Evolutionary conservation across 352 stramenopile genomes (phyloP).

Genomic region (Phytophthora melonis): DNA sequence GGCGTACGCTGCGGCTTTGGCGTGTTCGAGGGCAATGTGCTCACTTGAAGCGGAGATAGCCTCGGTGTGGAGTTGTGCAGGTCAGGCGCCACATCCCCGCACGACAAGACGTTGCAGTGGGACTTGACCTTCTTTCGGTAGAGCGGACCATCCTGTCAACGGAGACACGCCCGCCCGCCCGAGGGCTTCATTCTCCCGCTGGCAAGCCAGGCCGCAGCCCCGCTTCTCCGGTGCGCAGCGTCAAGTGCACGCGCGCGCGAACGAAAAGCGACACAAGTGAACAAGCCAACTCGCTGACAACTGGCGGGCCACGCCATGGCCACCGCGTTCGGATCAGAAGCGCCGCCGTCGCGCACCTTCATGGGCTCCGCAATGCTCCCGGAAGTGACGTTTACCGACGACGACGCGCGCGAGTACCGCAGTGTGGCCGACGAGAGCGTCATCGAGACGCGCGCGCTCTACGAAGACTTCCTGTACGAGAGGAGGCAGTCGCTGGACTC

Average conservation of each 20-base stretch:
- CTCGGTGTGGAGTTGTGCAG: background rate
- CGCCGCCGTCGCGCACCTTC: constrained; percentile 12
- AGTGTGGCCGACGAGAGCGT: constrained; percentile 46
- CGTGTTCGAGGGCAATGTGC: background rate
- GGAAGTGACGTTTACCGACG: constrained; percentile 35
- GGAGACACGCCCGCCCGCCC: background rate
- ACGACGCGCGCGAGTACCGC: constrained; percentile 46
- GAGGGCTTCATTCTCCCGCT: constrained; percentile 1
- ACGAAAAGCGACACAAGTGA: constrained; percentile 11
- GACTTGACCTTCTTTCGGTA: background rate
- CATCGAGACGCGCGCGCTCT: constrained; percentile 46
- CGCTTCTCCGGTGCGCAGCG: background rate
- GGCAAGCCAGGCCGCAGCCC: background rate
- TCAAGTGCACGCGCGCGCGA: background rate
- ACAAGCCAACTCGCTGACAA: background rate
- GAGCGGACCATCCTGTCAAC: background rate
- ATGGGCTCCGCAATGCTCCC: constrained; percentile 33
- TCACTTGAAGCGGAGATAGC: background rate
- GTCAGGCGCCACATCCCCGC: background rate
- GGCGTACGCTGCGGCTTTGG: background rate
- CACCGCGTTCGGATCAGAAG: background rate
- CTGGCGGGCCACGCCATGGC: constrained; percentile 6
- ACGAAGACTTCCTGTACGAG: constrained; percentile 52
- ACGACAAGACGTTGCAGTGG: background rate
- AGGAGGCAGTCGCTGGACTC: constrained; percentile 35